Base-by-base conservation (phyloP, 1,284 basidiomycete genomes). In the Ustilago curta region DNA sequence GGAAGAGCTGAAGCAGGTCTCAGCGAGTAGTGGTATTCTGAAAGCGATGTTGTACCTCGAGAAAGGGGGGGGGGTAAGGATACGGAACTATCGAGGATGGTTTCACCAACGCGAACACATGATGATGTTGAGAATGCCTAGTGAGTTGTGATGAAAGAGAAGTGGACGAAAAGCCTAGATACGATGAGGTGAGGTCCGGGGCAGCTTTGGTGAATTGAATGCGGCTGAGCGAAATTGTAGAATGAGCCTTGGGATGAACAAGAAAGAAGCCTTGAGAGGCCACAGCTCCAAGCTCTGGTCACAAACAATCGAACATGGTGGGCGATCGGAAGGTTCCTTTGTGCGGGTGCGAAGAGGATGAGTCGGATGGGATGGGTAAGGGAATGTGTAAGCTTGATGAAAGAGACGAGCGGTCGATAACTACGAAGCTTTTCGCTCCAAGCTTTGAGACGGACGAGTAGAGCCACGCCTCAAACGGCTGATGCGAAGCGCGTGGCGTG, bases 301-400 rank as follows among this genome's bases (percentile, higher is more conserved):
- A 70, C 54, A 60, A 57, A 54, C 14, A 9, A 62, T 65, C 68
- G 40, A 48, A 37, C 68, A 70, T 70, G 54, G 35, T 47, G 62
- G 44, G 47, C 31, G 16, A 39, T 21, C 16, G 35, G 21, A 23
- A 42, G 29, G 27, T 29, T 42, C 45, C 35, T 43, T 40, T 27
- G 25, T 39, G 55, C 44, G 49, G 44, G 29, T 49, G 21, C 48
- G 39, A 54, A 40, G 31, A 50, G n/a, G 23, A 21, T 21, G 43
- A 27, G 25, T 18, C 35, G 37, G 45, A 39, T 32, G 37, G 16
- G n/a, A 27, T 37, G 19, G 8, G 27, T n/a, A n/a, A 21, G 4
- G 29, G 47, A 48, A 48, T 32, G 47, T 18, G 9, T n/a, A n/a
- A 23, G 18, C 32, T 21, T 29, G 55, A 29, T 39, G 55, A 8